These are phyloP conservation scores for Aspergillus sp. DNA, from an alignment of 2,329 filamentous ascomycete genomes.

Conservation along the genomic window DNA sequence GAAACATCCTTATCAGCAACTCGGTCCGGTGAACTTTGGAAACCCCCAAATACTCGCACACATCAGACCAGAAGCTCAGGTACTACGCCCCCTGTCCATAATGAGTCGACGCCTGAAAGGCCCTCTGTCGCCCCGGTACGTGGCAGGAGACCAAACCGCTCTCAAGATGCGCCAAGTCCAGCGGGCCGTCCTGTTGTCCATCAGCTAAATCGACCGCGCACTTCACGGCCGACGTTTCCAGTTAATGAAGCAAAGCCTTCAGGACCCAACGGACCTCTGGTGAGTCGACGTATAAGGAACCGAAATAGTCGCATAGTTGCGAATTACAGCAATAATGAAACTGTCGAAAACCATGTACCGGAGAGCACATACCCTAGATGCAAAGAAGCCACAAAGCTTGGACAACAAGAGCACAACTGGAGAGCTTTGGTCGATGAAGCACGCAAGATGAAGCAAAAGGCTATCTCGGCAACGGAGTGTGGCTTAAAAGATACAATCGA, in stretches of 20 bases:
- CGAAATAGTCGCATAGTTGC: not conserved
- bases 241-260: not conserved
- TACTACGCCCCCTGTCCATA: not conserved
- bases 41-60: not conserved
- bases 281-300: not conserved
- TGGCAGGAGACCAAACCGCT: not conserved
- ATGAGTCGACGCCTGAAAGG: not conserved
- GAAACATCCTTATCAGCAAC: not conserved
- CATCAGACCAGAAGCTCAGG: not conserved
- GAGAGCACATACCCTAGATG: slow-evolving; percentile 13
- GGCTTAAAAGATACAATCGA: slow-evolving; percentile 8
- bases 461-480: not conserved
- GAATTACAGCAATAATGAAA: not conserved
- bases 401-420: slow-evolving; percentile 25
- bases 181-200: not conserved
- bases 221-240: too few species aligned
- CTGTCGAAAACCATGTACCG: not conserved
- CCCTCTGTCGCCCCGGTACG: not conserved
- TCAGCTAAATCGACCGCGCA: not conserved
- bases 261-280: not conserved
- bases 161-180: not conserved
- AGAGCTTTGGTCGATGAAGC: slow-evolving; percentile 12
- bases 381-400: slow-evolving; percentile 19
- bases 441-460: not conserved
- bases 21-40: not conserved